Evolutionary conservation across 2,329 filamentous ascomycete species (phyloP).

Genomic region (Xylaria digitata): DNA sequence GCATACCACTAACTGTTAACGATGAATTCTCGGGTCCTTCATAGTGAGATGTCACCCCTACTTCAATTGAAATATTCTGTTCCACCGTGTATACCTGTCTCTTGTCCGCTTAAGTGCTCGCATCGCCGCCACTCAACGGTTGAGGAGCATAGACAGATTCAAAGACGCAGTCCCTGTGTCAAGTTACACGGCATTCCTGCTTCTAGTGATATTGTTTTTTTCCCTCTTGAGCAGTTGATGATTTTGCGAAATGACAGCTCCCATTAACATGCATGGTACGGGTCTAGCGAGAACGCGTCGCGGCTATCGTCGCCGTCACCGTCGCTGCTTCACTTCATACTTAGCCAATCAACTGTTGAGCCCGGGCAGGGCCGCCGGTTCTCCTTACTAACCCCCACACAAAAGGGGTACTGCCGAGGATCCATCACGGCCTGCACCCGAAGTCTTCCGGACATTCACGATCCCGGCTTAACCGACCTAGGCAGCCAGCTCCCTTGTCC

Average conservation of each 20-base stretch:
- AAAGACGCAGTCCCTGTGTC: conserved; percentile 3
- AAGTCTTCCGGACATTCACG: conserved; percentile 33
- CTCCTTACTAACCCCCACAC: conserved; percentile 15
- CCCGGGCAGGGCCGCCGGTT: conserved; percentile 24
- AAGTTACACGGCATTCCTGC: background rate
- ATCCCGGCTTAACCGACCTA: conserved; percentile 18
- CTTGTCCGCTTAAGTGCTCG: background rate
- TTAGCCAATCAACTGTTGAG: conserved; percentile 25
- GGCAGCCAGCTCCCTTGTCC: conserved; percentile 9
- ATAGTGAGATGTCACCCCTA: conserved; percentile 1
- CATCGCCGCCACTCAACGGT: background rate
- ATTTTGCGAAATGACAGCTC: background rate
- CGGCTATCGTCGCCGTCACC: conserved; percentile 26
- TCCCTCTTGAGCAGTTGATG: background rate
- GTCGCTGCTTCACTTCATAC: conserved; percentile 3
- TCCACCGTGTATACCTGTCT: background rate
- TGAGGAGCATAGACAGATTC: background rate
- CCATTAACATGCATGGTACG: background rate
- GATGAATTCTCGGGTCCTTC: conserved; percentile 29
- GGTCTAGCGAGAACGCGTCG: background rate
- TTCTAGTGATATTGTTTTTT: background rate
- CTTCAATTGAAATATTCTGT: conserved; percentile 1
- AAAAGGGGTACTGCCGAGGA: conserved; percentile 30
- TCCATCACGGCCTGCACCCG: conserved; percentile 33
- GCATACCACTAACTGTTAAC: background rate